Conservation (phyloP, 192 early-diverging fungal species). For the Podila epicladia region DNA sequence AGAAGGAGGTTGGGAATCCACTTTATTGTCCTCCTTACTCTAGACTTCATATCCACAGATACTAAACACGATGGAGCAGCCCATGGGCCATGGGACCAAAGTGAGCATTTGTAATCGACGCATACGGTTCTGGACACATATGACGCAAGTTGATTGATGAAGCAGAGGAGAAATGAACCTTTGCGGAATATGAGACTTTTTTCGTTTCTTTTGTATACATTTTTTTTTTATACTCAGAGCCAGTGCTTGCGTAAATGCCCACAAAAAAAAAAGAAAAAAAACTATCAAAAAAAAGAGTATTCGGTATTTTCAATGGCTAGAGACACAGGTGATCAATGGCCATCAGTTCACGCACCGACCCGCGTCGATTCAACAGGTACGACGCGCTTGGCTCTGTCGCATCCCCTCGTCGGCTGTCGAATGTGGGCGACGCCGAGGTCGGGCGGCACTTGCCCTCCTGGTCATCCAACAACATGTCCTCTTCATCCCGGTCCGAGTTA, state of each 20-base stretch:
- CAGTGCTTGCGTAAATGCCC: neutral
- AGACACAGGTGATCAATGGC: constrained; percentile 46
- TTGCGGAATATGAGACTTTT: neutral
- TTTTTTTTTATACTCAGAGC: neutral
- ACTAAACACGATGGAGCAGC: too few relatives aligned
- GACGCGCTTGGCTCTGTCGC: constrained; percentile 12
- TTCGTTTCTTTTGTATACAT: neutral
- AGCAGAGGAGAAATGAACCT: too few relatives aligned
- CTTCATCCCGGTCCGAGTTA: constrained; percentile 29
- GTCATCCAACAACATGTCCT: constrained; percentile 21
- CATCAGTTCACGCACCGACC: constrained; percentile 45
- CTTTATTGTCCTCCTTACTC: too few relatives aligned
- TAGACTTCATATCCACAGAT: too few relatives aligned
- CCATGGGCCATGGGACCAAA: too few relatives aligned
- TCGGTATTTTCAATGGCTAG: neutral
- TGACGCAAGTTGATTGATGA: too few relatives aligned
- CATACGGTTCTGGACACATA: too few relatives aligned
- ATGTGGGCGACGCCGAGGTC: neutral
- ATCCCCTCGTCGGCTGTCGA: neutral
- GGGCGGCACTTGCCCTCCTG: neutral
- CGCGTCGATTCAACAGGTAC: constrained; percentile 33
- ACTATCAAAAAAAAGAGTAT: neutral
- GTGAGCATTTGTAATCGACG: too few relatives aligned
- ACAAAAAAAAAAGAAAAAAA: neutral
- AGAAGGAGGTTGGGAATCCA: too few relatives aligned